Percentiles rank a stretch among this genome's conserved stretches.
phyloP scores from a whole-genome alignment of 306 rosid species.

The Betula pendula region DNA sequence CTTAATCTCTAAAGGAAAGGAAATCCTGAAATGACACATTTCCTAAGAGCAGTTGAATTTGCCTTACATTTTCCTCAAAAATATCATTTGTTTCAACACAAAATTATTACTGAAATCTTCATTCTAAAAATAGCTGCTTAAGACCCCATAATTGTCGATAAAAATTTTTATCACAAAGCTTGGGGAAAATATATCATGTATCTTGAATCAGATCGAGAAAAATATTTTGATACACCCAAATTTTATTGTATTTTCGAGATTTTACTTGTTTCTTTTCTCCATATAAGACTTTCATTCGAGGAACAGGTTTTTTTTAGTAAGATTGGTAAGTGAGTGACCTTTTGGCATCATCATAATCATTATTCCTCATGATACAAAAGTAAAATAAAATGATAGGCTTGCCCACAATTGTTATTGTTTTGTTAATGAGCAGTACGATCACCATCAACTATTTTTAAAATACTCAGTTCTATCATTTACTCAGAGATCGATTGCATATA shows the following conservation, averaged over 20 bases:
- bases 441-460: not conserved
- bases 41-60: not conserved
- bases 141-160: not conserved
- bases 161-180: not conserved
- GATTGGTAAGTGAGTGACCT: not conserved
- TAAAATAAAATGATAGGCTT: not conserved
- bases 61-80: not conserved
- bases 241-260: not conserved
- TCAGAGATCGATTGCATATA: not conserved
- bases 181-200: not conserved
- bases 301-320: not conserved
- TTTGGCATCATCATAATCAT: not conserved
- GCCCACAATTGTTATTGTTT: not conserved
- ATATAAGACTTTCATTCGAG: not conserved
- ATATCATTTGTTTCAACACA: not conserved
- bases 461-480: not conserved
- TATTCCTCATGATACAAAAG: not conserved
- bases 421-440: not conserved
- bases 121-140: not conserved
- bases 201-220: not conserved
- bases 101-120: not conserved
- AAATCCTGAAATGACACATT: not conserved
- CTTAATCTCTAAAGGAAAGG: not conserved
- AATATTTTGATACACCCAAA: not conserved
- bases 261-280: not conserved